phyloP scores from a whole-genome alignment of 371 early-diverging fungal species.

The Syncephalastrum racemosum region DNA sequence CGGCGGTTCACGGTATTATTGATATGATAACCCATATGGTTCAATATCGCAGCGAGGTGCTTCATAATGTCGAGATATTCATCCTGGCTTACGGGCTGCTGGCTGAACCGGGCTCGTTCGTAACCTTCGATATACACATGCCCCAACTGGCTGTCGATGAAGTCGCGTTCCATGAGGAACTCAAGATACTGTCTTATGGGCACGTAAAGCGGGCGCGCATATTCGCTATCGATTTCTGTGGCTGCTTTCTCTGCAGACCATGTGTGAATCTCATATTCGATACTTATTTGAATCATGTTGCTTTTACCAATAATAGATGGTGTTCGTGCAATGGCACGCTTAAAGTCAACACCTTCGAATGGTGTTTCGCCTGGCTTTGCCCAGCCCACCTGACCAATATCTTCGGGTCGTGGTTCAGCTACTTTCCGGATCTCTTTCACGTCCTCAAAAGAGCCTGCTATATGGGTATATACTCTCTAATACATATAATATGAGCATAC shows the following conservation, averaged over 20 bases:
- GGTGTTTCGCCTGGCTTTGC: conserved; percentile 53
- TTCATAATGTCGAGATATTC: conserved; percentile 48
- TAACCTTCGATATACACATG: conserved; percentile 56
- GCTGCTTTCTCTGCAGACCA: conserved; percentile 49
- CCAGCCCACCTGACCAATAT: conserved; percentile 60
- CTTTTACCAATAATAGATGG: conserved; percentile 59
- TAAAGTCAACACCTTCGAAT: conserved; percentile 61
- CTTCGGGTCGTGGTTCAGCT: conserved; percentile 58
- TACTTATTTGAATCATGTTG: neutral
- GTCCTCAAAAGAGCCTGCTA: conserved; percentile 55
- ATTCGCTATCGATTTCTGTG: conserved; percentile 36
- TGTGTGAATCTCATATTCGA: neutral
- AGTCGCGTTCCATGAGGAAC: conserved; percentile 45
- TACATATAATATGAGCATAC: neutral
- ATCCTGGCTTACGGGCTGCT: conserved; percentile 29
- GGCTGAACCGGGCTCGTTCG: conserved; percentile 57
- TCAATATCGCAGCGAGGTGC: conserved; percentile 45
- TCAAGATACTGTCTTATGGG: conserved; percentile 61
- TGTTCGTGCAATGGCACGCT: conserved; percentile 64
- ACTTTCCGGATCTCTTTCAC: conserved; percentile 47
- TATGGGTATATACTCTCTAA: conserved; percentile 59
- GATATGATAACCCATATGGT: conserved; percentile 40
- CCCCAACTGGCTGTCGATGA: conserved; percentile 48
- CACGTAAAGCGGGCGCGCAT: conserved; percentile 48
- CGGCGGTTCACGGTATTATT: neutral